These are phyloP conservation scores for Stemphylium lycopersici DNA, from an alignment of 2,329 filamentous ascomycete genomes.

Conservation along the genomic window DNA sequence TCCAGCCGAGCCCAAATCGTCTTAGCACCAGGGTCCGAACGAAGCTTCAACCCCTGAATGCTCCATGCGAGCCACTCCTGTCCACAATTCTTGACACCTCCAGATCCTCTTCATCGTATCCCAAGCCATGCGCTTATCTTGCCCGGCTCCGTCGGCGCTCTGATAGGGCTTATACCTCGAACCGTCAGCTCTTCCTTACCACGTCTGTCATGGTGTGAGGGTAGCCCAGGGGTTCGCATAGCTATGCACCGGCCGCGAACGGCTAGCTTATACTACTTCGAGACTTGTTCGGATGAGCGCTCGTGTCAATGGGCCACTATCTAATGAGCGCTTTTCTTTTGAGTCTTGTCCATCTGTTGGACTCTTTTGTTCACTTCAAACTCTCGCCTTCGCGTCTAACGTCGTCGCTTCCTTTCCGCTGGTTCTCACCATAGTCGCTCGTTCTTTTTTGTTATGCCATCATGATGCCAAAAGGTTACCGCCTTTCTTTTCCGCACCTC, in stretches of 20 bases:
- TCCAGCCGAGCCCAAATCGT: constrained; percentile 14
- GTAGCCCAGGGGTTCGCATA: constrained; percentile 23
- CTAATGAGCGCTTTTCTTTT: constrained; percentile 17
- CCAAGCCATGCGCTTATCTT: constrained; percentile 24
- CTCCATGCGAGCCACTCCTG: constrained; percentile 21
- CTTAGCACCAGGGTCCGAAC: constrained; percentile 18
- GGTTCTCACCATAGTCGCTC: constrained; percentile 14
- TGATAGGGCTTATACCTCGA: constrained; percentile 16
- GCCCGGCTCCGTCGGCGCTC: constrained; percentile 5
- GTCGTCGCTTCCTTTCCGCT: constrained; percentile 8
- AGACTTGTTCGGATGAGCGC: constrained; percentile 16
- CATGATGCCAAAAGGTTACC: constrained; percentile 40
- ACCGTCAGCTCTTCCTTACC: constrained; percentile 20
- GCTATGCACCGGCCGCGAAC: constrained; percentile 18
- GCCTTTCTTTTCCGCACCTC: constrained; percentile 35
- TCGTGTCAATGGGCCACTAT: constrained; percentile 19
- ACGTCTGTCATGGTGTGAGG: constrained; percentile 17
- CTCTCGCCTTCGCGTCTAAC: constrained; percentile 5
- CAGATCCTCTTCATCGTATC: constrained; percentile 25
- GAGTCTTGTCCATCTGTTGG: constrained; percentile 27
- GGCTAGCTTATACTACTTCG: constrained; percentile 24
- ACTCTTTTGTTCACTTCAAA: constrained; percentile 19
- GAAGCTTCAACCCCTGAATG: constrained; percentile 16
- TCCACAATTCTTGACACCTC: constrained; percentile 19
- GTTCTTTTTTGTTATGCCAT: constrained; percentile 35